These are phyloP conservation scores for Kingdonia uniflora DNA, from an alignment of 164 flowering plant genomes.

Conservation along the genomic window DNA sequence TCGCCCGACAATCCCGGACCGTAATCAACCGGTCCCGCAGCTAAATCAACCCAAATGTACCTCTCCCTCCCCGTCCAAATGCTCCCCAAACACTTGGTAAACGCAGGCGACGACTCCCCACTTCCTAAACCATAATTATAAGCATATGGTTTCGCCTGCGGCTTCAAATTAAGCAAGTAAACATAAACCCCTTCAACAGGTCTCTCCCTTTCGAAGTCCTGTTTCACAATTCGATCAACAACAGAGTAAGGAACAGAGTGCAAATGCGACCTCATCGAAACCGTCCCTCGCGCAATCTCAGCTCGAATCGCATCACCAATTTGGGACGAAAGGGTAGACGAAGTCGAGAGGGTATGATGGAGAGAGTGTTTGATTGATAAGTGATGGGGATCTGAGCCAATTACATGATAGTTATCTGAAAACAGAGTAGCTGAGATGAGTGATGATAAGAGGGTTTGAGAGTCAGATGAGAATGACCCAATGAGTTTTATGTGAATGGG, in stretches of 20 bases:
- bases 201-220: conserved; percentile 51
- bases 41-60: conserved; percentile 83
- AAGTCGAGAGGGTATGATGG: conserved; percentile 20
- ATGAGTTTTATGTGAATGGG: conserved; percentile 34
- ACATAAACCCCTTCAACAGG: conserved; percentile 39
- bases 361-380: conserved; percentile 32
- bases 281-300: conserved; percentile 8
- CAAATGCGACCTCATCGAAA: conserved; percentile 11
- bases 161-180: conserved; percentile 50
- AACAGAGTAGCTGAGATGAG: conserved; percentile 25
- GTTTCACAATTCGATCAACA: conserved; percentile 41
- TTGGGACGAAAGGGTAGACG: conserved; percentile 17
- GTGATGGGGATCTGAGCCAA: conserved; percentile 21
- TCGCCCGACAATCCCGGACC: conserved; percentile 92
- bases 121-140: conserved; percentile 32
- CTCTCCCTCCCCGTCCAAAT: conserved; percentile 76
- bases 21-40: conserved; percentile 89
- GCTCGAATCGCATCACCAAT: conserved; percentile 17
- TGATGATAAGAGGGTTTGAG: conserved; percentile 18
- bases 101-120: conserved; percentile 46
- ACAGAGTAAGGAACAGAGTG: conserved; percentile 37
- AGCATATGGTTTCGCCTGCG: conserved; percentile 54
- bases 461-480: conserved; percentile 27
- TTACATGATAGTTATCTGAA: conserved; percentile 31
- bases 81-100: conserved; percentile 54